Conservation (phyloP, 2,329 filamentous ascomycete species). For the Blastomyces parvus region DNA sequence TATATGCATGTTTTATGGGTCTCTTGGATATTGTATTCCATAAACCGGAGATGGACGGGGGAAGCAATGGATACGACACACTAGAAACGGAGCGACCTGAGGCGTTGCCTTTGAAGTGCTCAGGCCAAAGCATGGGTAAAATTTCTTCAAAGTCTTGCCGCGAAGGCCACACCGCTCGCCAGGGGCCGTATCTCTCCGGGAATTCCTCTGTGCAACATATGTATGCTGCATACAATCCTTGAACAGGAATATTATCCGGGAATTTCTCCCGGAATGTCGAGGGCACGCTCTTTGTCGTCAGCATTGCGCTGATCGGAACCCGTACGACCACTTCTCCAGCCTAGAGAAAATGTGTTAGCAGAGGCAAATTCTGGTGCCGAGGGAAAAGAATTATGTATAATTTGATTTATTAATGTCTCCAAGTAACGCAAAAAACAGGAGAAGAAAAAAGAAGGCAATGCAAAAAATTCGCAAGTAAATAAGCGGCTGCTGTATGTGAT, state of each 20-base stretch:
- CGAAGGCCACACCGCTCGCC: constrained; percentile 55
- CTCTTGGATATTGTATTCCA: constrained; percentile 24
- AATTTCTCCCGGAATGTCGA: constrained; percentile 44
- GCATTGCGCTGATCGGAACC: constrained; percentile 54
- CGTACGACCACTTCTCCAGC: constrained; percentile 53
- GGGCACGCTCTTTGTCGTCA: constrained; percentile 55
- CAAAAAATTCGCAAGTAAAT: neutral
- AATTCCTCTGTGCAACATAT: constrained; percentile 44
- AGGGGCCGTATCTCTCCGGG: constrained; percentile 43
- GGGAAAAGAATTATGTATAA: constrained; percentile 8
- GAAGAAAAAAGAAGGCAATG: neutral
- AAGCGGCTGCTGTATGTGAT: constrained; percentile 7
- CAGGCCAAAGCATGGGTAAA: constrained; percentile 49
- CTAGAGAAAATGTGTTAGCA: constrained; percentile 28
- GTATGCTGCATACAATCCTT: constrained; percentile 63
- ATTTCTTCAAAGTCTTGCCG: constrained; percentile 48
- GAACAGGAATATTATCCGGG: constrained; percentile 50
- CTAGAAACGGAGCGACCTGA: constrained; percentile 6
- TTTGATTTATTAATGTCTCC: constrained; percentile 4
- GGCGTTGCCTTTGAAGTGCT: constrained; percentile 22
- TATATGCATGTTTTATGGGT: constrained; percentile 28
- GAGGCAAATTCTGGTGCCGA: neutral
- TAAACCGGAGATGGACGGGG: constrained; percentile 30
- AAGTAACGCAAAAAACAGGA: neutral
- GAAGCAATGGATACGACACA: constrained; percentile 18